Evolutionary conservation across 371 early-diverging fungal species (phyloP), one percentile per base, ranked within the genome.

Genomic region (Mortierella polycephala): DNA sequence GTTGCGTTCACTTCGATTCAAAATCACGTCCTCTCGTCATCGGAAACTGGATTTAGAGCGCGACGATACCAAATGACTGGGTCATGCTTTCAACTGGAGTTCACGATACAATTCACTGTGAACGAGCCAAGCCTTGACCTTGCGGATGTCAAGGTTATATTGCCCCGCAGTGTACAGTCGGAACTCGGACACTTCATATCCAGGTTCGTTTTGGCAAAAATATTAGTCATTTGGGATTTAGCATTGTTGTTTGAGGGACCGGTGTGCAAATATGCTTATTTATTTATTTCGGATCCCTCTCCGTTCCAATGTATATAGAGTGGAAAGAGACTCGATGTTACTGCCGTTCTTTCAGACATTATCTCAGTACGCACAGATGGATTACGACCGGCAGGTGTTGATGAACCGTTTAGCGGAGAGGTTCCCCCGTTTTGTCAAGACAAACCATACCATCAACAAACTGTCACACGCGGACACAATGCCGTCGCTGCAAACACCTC

Each of bases 311-410:
- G 16, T 21, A 42, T 37, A 55, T 54, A 71, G 71, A 20, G 66
- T 52, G 10, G 58, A 71, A n/a, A 55, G 37, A 2, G 57, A 71
- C 18, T 68, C 71, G 0, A 8, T 57, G 46, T 60, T 79, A 5
- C 52, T 79, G 5, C 73, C 66, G 39, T 79, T 79, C 42, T 79
- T 79, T 37, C 20, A 57, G 53, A 62, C 67, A 4, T 46, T 79
- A 18, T 47, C 59, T 5, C 69, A 66, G 37, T 79, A 79, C 37
- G 79, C 69, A 7, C 79, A 79, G 42, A 69, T 79, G 69, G 69
- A 79, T 59, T 51, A 65, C n/a, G 73, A 69, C 46, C 69, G 79
- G 20, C 58, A 57, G 37, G 42, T 42, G 14, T 10, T 63, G 44
- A 72, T 72, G 69, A 53, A 46, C 41, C 61, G 23, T 3, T 45